Evolutionary conservation across 202 grass and related monocot species (phyloP).

Genomic region (Setaria italica): DNA sequence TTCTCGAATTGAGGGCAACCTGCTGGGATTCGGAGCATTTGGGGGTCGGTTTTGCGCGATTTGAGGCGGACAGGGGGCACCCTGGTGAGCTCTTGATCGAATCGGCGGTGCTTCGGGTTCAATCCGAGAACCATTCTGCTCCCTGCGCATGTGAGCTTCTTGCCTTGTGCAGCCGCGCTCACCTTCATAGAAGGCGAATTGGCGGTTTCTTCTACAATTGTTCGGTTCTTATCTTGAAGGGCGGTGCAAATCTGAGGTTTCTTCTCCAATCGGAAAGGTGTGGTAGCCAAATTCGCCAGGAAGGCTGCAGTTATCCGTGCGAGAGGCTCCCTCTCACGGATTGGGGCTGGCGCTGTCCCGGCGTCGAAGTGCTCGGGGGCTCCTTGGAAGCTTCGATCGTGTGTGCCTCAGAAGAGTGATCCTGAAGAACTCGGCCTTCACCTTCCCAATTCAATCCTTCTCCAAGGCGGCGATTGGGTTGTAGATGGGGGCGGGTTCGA

Average conservation of each 20-base stretch:
- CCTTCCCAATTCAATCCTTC: conserved; percentile 24
- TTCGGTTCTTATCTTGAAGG: conserved; percentile 32
- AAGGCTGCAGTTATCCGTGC: conserved; percentile 23
- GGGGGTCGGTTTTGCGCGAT: not conserved
- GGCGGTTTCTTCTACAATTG: conserved; percentile 33
- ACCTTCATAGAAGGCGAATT: not conserved
- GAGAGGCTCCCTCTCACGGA: not conserved
- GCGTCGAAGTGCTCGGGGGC: not conserved
- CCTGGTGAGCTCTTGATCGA: conserved; percentile 21
- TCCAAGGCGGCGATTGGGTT: conserved; percentile 18
- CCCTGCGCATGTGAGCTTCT: conserved; percentile 11
- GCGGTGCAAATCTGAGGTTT: conserved; percentile 41
- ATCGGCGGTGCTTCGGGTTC: conserved; percentile 2
- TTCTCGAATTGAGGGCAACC: conserved; percentile 6
- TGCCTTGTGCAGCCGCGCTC: conserved; percentile 1
- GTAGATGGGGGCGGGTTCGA: conserved; percentile 79
- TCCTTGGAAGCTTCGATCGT: conserved; percentile 25
- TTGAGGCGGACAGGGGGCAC: conserved; percentile 3
- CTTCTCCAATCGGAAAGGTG: conserved; percentile 6
- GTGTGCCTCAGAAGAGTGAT: not conserved
- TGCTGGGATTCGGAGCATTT: conserved; percentile 42
- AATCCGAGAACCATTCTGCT: conserved; percentile 2
- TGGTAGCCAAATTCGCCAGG: conserved; percentile 9
- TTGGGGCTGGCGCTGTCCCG: not conserved
- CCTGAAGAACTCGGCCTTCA: conserved; percentile 4